Evolutionary conservation across 768 basidiomycete genomes (phyloP).

Genomic region (Lactifluus echinatus): DNA sequence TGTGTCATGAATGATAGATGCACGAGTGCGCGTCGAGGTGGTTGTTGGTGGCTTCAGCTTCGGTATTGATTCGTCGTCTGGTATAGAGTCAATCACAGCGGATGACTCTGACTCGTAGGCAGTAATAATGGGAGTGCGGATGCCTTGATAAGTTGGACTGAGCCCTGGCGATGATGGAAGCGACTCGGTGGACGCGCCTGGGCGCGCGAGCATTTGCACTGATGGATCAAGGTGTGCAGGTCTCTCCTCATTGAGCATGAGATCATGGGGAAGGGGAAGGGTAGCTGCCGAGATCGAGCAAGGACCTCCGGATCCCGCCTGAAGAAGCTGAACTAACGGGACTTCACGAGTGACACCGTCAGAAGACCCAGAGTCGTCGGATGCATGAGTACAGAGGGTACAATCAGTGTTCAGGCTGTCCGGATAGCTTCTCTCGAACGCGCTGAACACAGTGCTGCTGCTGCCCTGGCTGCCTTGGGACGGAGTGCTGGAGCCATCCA

Average conservation of each 20-base stretch:
- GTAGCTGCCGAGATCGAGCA: slow-evolving; percentile 28
- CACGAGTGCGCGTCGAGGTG: slow-evolving; percentile 7
- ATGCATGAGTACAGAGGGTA: slow-evolving; percentile 10
- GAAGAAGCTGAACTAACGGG: background rate
- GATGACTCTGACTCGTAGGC: background rate
- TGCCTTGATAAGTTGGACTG: slow-evolving; percentile 27
- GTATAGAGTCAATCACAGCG: background rate
- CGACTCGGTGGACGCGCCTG: slow-evolving; percentile 68
- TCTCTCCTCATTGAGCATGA: slow-evolving; percentile 28
- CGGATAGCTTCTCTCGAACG: slow-evolving; percentile 5
- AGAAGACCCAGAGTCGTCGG: slow-evolving; percentile 8
- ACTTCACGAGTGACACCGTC: background rate
- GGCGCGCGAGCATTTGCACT: slow-evolving; percentile 67
- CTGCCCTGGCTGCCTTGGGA: slow-evolving; percentile 11
- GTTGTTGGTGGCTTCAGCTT: background rate
- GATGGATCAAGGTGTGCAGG: slow-evolving; percentile 56
- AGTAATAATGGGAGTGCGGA: background rate
- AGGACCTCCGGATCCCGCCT: slow-evolving; percentile 6
- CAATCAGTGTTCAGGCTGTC: slow-evolving; percentile 10
- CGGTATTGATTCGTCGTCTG: slow-evolving; percentile 8
- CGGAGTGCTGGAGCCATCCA: slow-evolving; percentile 7
- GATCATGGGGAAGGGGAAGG: slow-evolving; percentile 26
- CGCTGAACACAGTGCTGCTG: slow-evolving; percentile 9
- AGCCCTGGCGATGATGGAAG: slow-evolving; percentile 33
- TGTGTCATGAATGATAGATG: slow-evolving; percentile 17